phyloP scores from a whole-genome alignment of 441 rosid genomes.

The Gossypium davidsonii region DNA sequence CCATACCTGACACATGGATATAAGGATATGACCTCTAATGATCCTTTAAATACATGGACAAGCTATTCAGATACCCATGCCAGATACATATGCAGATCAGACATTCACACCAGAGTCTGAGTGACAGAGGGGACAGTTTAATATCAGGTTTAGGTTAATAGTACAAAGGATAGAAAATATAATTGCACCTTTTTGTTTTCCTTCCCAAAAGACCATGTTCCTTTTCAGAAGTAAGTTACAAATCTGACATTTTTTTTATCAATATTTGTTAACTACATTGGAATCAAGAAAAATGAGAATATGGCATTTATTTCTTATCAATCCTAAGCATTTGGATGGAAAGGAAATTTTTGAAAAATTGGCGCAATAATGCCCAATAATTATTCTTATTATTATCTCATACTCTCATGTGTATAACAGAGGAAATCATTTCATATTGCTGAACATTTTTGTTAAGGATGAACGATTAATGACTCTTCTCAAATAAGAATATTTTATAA shows the following conservation, averaged over 20 bases:
- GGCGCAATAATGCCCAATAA: too few species aligned
- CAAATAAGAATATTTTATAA: neutral
- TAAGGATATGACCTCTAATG: too few species aligned
- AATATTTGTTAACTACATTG: neutral
- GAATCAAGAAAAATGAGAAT: neutral
- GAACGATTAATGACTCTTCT: neutral
- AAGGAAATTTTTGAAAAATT: neutral
- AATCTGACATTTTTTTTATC: neutral
- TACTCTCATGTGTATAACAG: neutral
- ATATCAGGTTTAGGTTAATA: slow-evolving; percentile 1
- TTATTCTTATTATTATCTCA: too few species aligned
- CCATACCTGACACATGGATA: too few species aligned
- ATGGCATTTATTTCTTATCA: neutral
- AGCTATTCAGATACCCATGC: too few species aligned
- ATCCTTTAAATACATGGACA: too few species aligned
- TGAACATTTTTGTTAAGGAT: neutral
- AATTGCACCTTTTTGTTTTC: neutral
- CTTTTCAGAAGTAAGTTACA: neutral
- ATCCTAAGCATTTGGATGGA: neutral
- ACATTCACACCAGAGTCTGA: too few species aligned
- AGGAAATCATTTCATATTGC: neutral
- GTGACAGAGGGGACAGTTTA: neutral
- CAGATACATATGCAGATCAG: too few species aligned
- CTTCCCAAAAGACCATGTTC: neutral
- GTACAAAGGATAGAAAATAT: neutral